Evolutionary conservation across 805 yeast species (phyloP), one percentile per base, ranked within the genome.

Genomic region (Ascoidea tarda): DNA sequence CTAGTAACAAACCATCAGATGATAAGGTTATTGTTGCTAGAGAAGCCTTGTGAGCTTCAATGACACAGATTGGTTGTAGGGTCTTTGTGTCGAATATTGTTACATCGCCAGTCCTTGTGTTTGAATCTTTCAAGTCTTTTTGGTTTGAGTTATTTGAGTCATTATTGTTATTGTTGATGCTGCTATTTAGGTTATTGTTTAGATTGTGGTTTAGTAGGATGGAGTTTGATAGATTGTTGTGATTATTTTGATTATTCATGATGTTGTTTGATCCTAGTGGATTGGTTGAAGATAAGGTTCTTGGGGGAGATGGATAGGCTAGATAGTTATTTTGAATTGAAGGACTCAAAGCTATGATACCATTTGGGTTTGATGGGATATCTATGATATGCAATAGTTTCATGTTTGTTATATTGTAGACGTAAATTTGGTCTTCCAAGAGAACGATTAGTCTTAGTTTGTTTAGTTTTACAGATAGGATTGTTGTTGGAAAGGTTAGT

Each of bases 251-350:
- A n/a, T 51, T 51, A 32, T 38, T 50, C 42, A 33, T 44, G 21
- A 47, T 51, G n/a, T 50, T n/a, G 32, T 49, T 38, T 10, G 44
- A 38, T 38, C 14, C 8, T 38, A 38, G 14, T 10, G 44, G 44
- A 38, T 38, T 38, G 4, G 14, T 38, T 38, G 44, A 38, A 38
- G 44, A 38, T 38, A 38, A 38, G 14, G 75, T 69, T 59, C 78
- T 81, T 16, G 87, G 89, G 0, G 90, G 89, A 3, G 87, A 81
- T 0, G 91, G 90, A 60, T 84, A 85, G 0, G 86, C 89, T 55
- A 85, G 66, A 38, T 10, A 38, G 14, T 38, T 38, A 53, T 70
- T 79, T 53, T 78, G 77, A 57, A 71, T 69, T 3, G 77, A 78
- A 4, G 81, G 75, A 0, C 88, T 80, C 38, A 85, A 64, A 0